Evolutionary conservation across 306 rosid genomes (phyloP), one percentile per base, ranked within the genome.

Genomic region (Lupinus albus): DNA sequence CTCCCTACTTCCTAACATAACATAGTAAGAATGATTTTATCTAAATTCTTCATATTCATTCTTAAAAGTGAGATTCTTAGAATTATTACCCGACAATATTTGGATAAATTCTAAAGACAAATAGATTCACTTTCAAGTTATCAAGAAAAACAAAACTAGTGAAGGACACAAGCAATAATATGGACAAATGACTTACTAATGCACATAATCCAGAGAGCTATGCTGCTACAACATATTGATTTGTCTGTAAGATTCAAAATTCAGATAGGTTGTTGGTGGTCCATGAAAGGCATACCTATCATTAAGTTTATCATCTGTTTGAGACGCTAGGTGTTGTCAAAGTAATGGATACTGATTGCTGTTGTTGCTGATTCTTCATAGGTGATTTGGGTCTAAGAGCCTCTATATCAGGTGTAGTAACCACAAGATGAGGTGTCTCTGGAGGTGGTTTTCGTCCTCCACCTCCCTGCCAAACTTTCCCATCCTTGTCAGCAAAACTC

Each of bases 301-400:
- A 71, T 64, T 76, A 78, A 53, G 79, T 80, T 90, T 84, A 63
- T 88, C 97, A 73, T 85, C 97, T 79, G 80, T 80, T 94, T 11
- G 95, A 77, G 3, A 83, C 67, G 46, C 73, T 82, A 16, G 79
- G 64, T 4, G 92, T 21, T 2, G 94, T 82, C 77, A 91, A 71
- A 28, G 96, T 67, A 56, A 91, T 86, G 15, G 97, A 72, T 12
- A 76, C 52, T 0, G 99, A 84, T 38, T 91, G 82, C 70, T 84
- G 95, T 82, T 91, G 97, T 79, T 92, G 99, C 81, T 94, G 99
- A 85, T 91, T 94, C 85, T 94, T 94, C 97, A 94, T 90, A 0
- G 99, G 99, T 45, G 99, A 94, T 80, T 94, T 94, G 52, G 99
- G 97, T 58, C 99, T 83, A 45, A 94, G 95, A 51, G 95, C 48